Base-by-base conservation (phyloP, 345 rosid genomes). In the Acer campestre region DNA sequence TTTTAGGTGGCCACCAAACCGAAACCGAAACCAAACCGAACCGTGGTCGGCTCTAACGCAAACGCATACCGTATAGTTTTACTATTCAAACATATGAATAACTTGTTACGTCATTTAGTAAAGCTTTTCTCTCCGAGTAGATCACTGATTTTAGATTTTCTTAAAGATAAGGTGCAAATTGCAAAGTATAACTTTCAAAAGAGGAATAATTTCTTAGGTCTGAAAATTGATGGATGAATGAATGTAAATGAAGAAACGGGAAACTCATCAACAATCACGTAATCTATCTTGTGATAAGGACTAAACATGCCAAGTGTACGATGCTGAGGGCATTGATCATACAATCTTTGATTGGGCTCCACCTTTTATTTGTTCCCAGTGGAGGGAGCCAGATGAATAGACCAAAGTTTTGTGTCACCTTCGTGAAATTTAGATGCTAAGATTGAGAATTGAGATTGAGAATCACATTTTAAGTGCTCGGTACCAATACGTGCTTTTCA, bases 381-480 rank as follows among this genome's bases (percentile, higher is more conserved):
- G 1, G 49, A 55, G 78, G 68, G 38, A 23, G 75, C 75, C 75
- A 17, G 29, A 29, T 25, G 35, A 64, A 29, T 31, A 64, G 67
- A 35, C 67, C 67, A 7, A 67, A 40, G 48, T n/a, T 20, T 20
- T 1, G 23, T 59, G 27, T n/a, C 63, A 18, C 22, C 3, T 7
- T 20, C 11, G 0, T 9, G 5, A 59, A 20, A 59, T n/a, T 20
- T 13, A 59, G 62, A 58, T n/a, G 25, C 22, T n/a, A 17, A 53
- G 18, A 10, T 1, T 51, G 18, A 55, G 59, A 14, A 2, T 14
- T 53, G 5, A 53, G 17, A 53, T 14, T 64, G 71, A 44, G 31
- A 27, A 1, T 58, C 81, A 66, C 59, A 4, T 3, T 0, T 8
- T n/a, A 18, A 7, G 61, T 61, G 31, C 46, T 42, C 7, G 3